Base-by-base conservation (phyloP, 2,329 filamentous ascomycete species). In the Leptographium radiaticola region DNA sequence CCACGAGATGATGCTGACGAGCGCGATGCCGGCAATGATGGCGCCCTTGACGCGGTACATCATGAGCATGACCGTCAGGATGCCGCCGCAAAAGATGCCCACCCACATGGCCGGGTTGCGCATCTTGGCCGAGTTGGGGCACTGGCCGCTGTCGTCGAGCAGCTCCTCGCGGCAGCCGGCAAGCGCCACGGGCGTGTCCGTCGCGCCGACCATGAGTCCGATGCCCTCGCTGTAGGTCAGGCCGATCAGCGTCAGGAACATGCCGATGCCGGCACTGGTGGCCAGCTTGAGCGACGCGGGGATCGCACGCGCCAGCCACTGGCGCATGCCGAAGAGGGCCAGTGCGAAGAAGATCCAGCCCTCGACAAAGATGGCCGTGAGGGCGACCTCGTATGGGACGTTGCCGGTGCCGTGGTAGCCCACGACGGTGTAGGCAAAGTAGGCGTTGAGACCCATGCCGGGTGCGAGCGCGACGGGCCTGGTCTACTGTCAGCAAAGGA, bases 31-130 rank as follows among this genome's bases (percentile, higher is more conserved):
- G 25, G 84, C 79, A 52, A 89, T 78, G 57, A 89, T 85, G 50
- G 84, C 83, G 55, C 83, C 83, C 64, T 87, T 87, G 68, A 88
- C 74, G 46, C 83, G 79, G 66, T 84, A 89, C 38, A 84, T 77
- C 84, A 88, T 88, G 67, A 95, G 79, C 59, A 91, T 78, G 8
- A 85, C 81, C 0, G 88, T 91, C 36, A 94, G 67, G 50, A 95
- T 74, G 15, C 89, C 87, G 53, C 84, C 81, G 60, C 85, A 87
- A 64, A 89, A 84, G 59, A 95, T 84, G 15, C 86, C 89, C 53
- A 93, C 79, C 89, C 89, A 95, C 75, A 94, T 71, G 77, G 82
- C 56, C 47, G 31, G 86, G 62, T 78, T 87, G 57, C 87, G 81
- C 87, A 95, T 91, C 75, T 89, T 57, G 12, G 11, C 9, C 18